Evolutionary conservation across 2,329 filamentous ascomycete species (phyloP).

Genomic region (Exserohilum rostratum): DNA sequence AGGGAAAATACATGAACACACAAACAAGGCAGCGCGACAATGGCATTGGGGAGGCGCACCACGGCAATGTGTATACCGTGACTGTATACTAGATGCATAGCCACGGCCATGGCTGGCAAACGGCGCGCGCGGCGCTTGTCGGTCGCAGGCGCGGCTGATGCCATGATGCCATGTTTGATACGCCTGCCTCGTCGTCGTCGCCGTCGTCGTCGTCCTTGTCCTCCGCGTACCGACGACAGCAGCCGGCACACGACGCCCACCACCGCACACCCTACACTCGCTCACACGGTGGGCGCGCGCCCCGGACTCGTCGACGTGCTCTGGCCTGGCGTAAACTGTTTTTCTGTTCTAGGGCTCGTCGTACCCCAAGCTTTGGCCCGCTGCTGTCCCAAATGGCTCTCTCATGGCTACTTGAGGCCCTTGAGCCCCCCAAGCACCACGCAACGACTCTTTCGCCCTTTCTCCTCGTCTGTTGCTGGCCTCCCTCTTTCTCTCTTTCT

Average conservation of each 20-base stretch:
- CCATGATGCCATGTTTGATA: conserved; percentile 15
- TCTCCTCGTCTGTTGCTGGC: conserved; percentile 29
- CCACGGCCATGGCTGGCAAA: background rate
- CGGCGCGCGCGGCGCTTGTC: no score
- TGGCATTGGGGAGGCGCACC: no score
- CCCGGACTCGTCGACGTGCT: conserved; percentile 25
- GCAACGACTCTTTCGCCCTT: conserved; percentile 28
- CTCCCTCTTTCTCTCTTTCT: conserved; percentile 32
- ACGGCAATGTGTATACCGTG: no score
- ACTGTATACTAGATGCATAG: no score
- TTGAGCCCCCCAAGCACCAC: conserved; percentile 14
- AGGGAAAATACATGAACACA: background rate
- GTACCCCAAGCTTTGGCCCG: conserved; percentile 43
- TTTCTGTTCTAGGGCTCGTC: conserved; percentile 38
- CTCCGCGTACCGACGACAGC: conserved; percentile 7
- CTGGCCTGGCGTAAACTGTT: conserved; percentile 37
- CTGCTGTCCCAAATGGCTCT: conserved; percentile 43
- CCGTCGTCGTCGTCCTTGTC: no score
- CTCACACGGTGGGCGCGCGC: conserved; percentile 11
- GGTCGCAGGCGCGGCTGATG: background rate
- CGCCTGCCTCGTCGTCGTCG: background rate
- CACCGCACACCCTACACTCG: no score
- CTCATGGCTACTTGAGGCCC: conserved; percentile 37
- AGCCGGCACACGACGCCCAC: conserved; percentile 19
- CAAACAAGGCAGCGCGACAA: background rate